Evolutionary conservation across 768 basidiomycete species (phyloP).

Genomic region (Exidia glandulosa): DNA sequence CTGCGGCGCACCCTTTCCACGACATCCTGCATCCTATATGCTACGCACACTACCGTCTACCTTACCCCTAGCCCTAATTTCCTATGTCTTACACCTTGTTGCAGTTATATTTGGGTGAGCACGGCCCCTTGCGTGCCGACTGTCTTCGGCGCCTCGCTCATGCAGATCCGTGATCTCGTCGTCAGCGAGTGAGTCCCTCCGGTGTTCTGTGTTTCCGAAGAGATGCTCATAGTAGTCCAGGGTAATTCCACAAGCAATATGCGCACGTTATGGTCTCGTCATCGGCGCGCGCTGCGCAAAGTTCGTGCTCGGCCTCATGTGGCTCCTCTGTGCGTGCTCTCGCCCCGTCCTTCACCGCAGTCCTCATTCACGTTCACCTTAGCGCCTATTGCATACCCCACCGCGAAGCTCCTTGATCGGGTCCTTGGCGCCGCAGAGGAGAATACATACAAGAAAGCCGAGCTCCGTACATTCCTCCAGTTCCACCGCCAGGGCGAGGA

Average conservation of each 20-base stretch:
- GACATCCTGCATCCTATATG: too few species aligned
- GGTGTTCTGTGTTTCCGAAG: too few species aligned
- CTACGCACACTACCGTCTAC: too few species aligned
- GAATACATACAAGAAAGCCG: conserved; percentile 72
- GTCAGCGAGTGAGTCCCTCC: neutral
- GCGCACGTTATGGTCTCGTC: conserved; percentile 63
- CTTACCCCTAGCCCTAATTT: too few species aligned
- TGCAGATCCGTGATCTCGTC: too few species aligned
- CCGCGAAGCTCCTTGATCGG: conserved; percentile 63
- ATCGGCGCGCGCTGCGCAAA: conserved; percentile 74
- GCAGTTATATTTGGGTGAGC: neutral
- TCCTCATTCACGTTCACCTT: neutral
- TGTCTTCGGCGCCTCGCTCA: neutral
- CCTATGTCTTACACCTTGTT: too few species aligned
- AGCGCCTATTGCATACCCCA: conserved; percentile 71
- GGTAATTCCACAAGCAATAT: conserved; percentile 64
- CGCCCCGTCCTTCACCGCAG: neutral
- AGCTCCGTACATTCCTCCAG: conserved; percentile 62
- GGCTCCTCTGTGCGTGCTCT: conserved; percentile 33
- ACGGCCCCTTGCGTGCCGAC: neutral
- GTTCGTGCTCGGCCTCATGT: conserved; percentile 65
- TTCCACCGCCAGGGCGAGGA: conserved; percentile 23
- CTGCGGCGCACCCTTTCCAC: too few species aligned
- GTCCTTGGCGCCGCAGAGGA: conserved; percentile 65
- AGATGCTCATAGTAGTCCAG: too few species aligned